Evolutionary conservation across 2,329 filamentous ascomycete genomes (phyloP).

Genomic region (Hypoxylon sp.): DNA sequence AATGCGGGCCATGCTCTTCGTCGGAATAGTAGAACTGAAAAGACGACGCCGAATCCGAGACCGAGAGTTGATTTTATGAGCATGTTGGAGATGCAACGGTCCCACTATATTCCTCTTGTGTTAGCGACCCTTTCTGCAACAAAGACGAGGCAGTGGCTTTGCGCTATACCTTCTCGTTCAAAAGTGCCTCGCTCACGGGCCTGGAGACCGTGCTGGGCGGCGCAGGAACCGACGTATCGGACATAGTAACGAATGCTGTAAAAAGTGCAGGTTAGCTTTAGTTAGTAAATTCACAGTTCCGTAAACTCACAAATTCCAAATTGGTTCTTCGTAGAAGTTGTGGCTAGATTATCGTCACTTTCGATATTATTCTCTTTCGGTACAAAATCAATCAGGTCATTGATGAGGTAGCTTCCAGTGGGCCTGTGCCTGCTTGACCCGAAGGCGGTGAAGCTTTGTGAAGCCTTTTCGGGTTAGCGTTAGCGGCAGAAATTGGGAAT

Average conservation of each 20-base stretch:
- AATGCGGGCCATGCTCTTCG: constrained; percentile 98
- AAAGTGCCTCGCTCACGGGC: constrained; percentile 95
- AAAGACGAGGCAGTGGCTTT: constrained; percentile 15
- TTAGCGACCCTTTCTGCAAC: constrained; percentile 31
- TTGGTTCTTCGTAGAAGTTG: constrained; percentile 20
- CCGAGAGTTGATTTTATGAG: constrained; percentile 97
- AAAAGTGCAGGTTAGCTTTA: constrained; percentile 37
- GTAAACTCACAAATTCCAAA: constrained; percentile 35
- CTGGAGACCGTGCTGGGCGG: constrained; percentile 76
- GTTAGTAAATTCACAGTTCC: constrained; percentile 30
- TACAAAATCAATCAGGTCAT: constrained; percentile 33
- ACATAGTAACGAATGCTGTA: constrained; percentile 59
- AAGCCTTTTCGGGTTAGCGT: constrained; percentile 35
- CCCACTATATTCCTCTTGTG: constrained; percentile 76
- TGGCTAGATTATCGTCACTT: constrained; percentile 29
- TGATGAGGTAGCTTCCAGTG: constrained; percentile 10
- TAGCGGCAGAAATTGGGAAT: constrained; percentile 42
- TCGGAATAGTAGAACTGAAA: constrained; percentile 98
- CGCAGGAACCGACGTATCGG: constrained; percentile 66
- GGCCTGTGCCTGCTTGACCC: constrained; percentile 24
- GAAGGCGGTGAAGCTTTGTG: constrained; percentile 41
- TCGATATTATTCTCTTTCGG: constrained; percentile 26
- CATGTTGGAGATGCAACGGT: constrained; percentile 96
- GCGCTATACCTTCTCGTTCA: constrained; percentile 93
- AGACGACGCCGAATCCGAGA: constrained; percentile 96